Percentiles rank a stretch among this genome's conserved stretches.
Conservation (phyloP, 2,329 filamentous ascomycete species). For the Cordyceps fumosorosea region DNA sequence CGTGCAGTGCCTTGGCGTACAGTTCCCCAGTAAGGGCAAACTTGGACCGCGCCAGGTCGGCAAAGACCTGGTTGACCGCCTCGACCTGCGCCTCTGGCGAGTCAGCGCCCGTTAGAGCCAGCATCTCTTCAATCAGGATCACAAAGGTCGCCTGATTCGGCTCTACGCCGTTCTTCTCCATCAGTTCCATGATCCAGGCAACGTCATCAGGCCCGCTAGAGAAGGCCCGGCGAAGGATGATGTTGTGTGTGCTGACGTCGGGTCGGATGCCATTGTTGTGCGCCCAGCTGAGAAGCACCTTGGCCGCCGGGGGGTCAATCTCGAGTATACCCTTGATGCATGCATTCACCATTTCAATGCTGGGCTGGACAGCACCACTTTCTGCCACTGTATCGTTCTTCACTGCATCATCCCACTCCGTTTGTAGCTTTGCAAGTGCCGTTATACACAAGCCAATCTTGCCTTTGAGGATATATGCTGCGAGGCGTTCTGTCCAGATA, state of each 20-base stretch:
- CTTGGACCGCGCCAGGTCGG: constrained; percentile 50
- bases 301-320: constrained; percentile 41
- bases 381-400: constrained; percentile 21
- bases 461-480: constrained; percentile 54
- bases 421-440: constrained; percentile 61
- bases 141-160: constrained; percentile 67
- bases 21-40: constrained; percentile 54
- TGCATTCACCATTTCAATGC: constrained; percentile 61
- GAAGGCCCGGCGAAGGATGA: constrained; percentile 56
- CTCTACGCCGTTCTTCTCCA: constrained; percentile 48
- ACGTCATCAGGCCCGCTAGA: constrained; percentile 42
- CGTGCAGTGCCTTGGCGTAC: constrained; percentile 65
- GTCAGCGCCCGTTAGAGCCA: constrained; percentile 33
- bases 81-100: constrained; percentile 43
- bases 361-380: constrained; percentile 47
- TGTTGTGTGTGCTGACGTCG: constrained; percentile 60
- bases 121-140: constrained; percentile 58
- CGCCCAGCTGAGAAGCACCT: constrained; percentile 54
- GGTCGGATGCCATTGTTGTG: constrained; percentile 47
- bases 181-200: constrained; percentile 47
- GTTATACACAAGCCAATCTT: constrained; percentile 50
- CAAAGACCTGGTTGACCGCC: constrained; percentile 48
- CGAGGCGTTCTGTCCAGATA: constrained; percentile 66
- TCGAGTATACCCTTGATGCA: constrained; percentile 57
- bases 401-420: constrained; percentile 44